A percentile compares a stretch with the other conserved stretches of the same genome.
Conservation (phyloP, 257 asterid genomes). For the Nicotiana otophora region DNA sequence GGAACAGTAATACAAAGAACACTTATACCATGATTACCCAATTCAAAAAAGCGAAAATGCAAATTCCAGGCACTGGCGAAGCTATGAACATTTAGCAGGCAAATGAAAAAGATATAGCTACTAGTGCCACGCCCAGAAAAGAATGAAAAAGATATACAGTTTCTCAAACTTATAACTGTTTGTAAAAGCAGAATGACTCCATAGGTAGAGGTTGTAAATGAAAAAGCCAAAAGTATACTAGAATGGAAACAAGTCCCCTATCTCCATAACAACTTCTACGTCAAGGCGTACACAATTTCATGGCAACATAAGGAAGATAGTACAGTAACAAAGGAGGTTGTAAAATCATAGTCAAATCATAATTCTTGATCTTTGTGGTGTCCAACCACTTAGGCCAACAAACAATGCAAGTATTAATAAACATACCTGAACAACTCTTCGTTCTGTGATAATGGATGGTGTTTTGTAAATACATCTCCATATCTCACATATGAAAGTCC, state of each 20-base stretch:
- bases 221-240: too few relatives aligned
- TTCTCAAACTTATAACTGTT: background rate
- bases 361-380: background rate
- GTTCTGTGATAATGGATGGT: constrained; percentile 68
- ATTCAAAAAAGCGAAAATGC: background rate
- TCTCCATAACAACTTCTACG: background rate
- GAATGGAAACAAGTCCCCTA: background rate
- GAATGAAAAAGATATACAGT: background rate
- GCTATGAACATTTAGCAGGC: background rate
- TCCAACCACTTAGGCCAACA: background rate
- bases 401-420: background rate
- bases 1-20: background rate
- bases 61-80: background rate
- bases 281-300: background rate
- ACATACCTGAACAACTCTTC: constrained; percentile 83
- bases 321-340: background rate
- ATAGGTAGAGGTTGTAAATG: background rate
- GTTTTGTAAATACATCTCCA: constrained; percentile 86
- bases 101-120: background rate
- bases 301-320: background rate
- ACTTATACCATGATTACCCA: background rate
- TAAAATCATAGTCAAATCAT: background rate
- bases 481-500: constrained; percentile 80
- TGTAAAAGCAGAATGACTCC: background rate
- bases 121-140: background rate